Base-by-base conservation (phyloP, 2,329 filamentous ascomycete genomes). In the Aspergillus sp. region DNA sequence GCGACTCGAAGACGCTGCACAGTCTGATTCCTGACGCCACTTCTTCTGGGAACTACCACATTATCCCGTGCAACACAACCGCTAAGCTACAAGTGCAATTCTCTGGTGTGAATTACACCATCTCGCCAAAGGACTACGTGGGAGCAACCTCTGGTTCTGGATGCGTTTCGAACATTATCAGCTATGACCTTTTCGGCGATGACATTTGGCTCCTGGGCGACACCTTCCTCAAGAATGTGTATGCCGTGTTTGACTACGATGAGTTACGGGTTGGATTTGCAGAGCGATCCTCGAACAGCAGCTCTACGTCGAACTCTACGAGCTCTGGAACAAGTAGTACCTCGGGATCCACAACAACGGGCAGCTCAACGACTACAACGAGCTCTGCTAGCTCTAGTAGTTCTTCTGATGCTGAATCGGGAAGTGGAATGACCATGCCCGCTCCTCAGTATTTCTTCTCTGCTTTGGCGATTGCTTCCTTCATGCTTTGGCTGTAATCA, bases 171-270 rank as follows among this genome's bases (percentile, higher is more conserved):
- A 92, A 90, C 68, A 85, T 96, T 38, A 88, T 92, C 56, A 90
- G 89, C 1, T 82, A 86, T 25, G 84, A 89, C 71, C 86, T 90
- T 13, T 87, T 91, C 50, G 77, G 81, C 0, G 81, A 67, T 68
- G 72, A 78, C 36, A 77, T 87, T 27, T 96, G 92, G 91, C 81
- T 96, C n/a, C 76, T 96, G 1, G 92, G 92, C 2, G 92, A 92
- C 66, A 86, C 89, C 0, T 96, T 96, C 68, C 77, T 96, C 62
- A 96, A 96, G 79, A 96, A 96, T 67, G 92, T 96, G 15, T 96
- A 96, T 72, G 82, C 86, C 1, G 88, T 95, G 23, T 96, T 96
- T 72, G 92, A 96, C 73, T 86, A 85, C 56, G 91, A 94, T 53
- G 70, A 78, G 39, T 68, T 68, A 38, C 70, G 72, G 44, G 71